Evolutionary conservation across 495 filamentous ascomycete genomes (phyloP).

Genomic region (Neurospora sp.): DNA sequence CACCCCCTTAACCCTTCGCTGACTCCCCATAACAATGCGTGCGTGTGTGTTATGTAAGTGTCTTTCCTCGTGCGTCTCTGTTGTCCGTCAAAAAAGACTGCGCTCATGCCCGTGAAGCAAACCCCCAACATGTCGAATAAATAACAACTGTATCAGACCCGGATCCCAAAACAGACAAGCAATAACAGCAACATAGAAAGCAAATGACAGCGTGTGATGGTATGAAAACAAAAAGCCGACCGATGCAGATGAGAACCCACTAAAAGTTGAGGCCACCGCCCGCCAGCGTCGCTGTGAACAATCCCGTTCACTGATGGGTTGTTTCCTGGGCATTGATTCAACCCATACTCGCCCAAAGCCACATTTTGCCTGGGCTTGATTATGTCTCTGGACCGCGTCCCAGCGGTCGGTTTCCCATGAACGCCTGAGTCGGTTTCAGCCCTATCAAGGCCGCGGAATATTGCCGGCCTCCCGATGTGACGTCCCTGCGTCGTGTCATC

Average conservation of each 20-base stretch:
- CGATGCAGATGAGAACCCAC: not conserved
- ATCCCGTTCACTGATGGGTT: not conserved
- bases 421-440: not conserved
- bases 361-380: not conserved
- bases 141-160: slow-evolving; percentile 5
- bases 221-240: not conserved
- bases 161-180: not conserved
- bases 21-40: not conserved
- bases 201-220: not conserved
- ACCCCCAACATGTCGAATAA: not conserved
- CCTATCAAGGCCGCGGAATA: not conserved
- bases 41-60: not conserved
- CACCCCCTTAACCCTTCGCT: not conserved
- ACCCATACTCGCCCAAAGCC: not conserved
- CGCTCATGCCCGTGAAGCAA: not conserved
- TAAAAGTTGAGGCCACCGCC: not conserved
- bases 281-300: not conserved
- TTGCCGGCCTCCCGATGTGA: not conserved
- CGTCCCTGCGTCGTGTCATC: slow-evolving; percentile 40
- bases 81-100: not conserved
- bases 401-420: not conserved
- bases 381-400: not conserved
- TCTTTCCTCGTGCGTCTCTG: not conserved
- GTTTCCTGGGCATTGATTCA: not conserved
- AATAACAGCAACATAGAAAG: not conserved